Evolutionary conservation across 208 protist genomes (phyloP), one percentile per base, ranked within the genome.

Genomic region (Spongospora subterranea): DNA sequence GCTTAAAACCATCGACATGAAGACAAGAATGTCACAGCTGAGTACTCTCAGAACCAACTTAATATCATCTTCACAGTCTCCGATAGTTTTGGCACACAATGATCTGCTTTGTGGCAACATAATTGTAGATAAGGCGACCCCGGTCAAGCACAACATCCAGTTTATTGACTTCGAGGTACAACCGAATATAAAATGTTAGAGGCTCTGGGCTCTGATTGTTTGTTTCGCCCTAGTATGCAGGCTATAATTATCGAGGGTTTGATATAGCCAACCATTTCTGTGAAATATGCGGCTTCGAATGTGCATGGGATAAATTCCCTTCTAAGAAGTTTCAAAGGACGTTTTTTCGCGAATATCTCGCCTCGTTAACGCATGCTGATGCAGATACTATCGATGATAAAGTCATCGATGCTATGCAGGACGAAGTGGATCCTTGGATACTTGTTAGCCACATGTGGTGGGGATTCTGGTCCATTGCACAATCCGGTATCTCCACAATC

Each of bases 111-210:
- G 38, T 35, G 60, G 89, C 45, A 94, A 94, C 60, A 94, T 94
- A 39, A 91, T 94, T n/a, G 13, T 82, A 20, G 71, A 82, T 43
- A 43, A 82, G n/a, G 93, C 88, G 0, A 40, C 88, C 32, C 0
- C 20, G 0, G n/a, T 35, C 6, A 11, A 17, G 20, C 64, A 93
- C 1, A 46, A 77, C 0, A 38, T 94, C 41, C 91, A 77, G 0
- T 94, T 94, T 90, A 94, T 94, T 60, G 93, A 94, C 71, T 94
- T 92, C 50, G 93, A 94, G 50, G 50, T 60, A 29, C n/a, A n/a
- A n/a, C n/a, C n/a, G n/a, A n/a, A n/a, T 60, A 24, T 60, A 60
- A 60, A 60, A 60, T 6, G 50, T 60, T 60, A 29, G 6, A 6
- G 50, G 6, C 50, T 60, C 50, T 60, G 6, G n/a, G n/a, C 24